Evolutionary conservation across 768 basidiomycete species (phyloP), one percentile per base, ranked within the genome.

Genomic region (Trametes coccinea): DNA sequence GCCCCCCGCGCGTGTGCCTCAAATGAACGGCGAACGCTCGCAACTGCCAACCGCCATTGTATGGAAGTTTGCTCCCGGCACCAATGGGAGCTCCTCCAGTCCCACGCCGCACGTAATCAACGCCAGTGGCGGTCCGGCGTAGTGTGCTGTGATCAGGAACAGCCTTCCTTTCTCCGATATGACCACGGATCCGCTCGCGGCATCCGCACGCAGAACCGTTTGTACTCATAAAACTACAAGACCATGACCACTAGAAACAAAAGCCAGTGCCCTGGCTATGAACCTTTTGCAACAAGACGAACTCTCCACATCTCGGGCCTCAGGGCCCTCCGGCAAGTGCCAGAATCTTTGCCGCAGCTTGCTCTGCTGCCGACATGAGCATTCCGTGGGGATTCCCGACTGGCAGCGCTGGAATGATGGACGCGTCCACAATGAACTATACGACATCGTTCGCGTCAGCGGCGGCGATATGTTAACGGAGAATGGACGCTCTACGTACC

Each of bases 281-380:
- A 59, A 52, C 57, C 49, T 52, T 52, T 59, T 59, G 16, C 30
- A 11, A 34, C 2, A 30, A 44, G 27, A n/a, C 29, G 30, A 33
- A 16, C 40, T 33, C 2, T 34, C 7, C 22, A 11, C 22, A 22
- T 1, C 22, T 22, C 22, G 22, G 22, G 22, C 8, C 53, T 70
- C 65, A 83, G 57, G 84, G 81, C 5, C 84, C 84, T 6, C 84
- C 83, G 31, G 79, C 59, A 29, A 85, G 72, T 8, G 82, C 83
- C 49, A 86, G 69, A 66, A 87, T 81, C 70, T 78, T 84, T 14
- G 82, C 76, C 2, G 79, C 81, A 14, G 78, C 85, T 66, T 85
- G 83, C 68, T 86, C 85, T 2, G 84, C 83, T 46, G 77, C 78
- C 0, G 82, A 78, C 83, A 86, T 84, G 60, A 86, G 71, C 53